These are phyloP conservation scores for Podosphaera leucotricha DNA, from an alignment of 2,329 filamentous ascomycete species.

Conservation along the genomic window DNA sequence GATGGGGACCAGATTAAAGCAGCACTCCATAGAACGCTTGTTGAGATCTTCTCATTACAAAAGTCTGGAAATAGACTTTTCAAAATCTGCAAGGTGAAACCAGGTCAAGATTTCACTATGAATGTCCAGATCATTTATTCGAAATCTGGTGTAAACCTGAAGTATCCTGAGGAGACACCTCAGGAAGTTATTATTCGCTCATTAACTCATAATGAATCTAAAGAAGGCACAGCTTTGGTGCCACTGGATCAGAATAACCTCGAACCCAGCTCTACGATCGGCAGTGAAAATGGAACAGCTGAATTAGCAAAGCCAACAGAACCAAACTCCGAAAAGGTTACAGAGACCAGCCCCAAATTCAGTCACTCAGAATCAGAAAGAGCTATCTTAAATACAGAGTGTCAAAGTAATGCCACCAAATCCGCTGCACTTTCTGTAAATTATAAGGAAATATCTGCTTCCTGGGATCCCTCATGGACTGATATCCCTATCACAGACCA, in stretches of 20 bases:
- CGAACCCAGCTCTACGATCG: slow-evolving; percentile 11
- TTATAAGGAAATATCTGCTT: slow-evolving; percentile 16
- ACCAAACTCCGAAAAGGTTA: slow-evolving; percentile 12
- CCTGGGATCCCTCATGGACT: slow-evolving; percentile 34
- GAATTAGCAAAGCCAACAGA: slow-evolving; percentile 9
- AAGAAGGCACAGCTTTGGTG: slow-evolving; percentile 2
- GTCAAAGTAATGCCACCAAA: not conserved
- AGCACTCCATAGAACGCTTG: slow-evolving; percentile 28
- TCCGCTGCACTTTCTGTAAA: slow-evolving; percentile 5
- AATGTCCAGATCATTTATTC: slow-evolving; percentile 12
- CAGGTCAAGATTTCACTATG: slow-evolving; percentile 6
- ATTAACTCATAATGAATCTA: not conserved
- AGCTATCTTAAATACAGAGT: not conserved
- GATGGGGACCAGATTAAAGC: slow-evolving; percentile 17
- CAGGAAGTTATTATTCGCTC: slow-evolving; percentile 4
- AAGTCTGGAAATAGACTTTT: slow-evolving; percentile 17
- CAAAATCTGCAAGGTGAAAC: slow-evolving; percentile 5
- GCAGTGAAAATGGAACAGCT: slow-evolving; percentile 8
- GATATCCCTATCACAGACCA: slow-evolving; percentile 30
- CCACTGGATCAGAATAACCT: slow-evolving; percentile 7
- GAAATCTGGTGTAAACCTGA: slow-evolving; percentile 7
- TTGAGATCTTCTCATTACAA: slow-evolving; percentile 29
- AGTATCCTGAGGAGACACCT: slow-evolving; percentile 6
- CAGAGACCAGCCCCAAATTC: slow-evolving; percentile 9
- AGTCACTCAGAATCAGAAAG: slow-evolving; percentile 6